phyloP scores from a whole-genome alignment of 768 basidiomycete species.

The Phaffia australis region DNA sequence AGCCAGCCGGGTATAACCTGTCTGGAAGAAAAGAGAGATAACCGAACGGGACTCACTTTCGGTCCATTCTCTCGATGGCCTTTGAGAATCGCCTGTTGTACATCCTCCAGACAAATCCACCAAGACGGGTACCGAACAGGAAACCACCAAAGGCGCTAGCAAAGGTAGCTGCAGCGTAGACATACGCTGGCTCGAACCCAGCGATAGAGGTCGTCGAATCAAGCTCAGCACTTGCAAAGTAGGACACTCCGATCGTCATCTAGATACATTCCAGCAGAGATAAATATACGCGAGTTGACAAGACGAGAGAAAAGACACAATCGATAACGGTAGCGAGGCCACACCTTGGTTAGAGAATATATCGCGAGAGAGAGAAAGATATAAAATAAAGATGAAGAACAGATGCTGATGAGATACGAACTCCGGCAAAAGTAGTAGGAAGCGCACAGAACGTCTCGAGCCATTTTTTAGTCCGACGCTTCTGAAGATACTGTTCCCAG shows the following conservation, averaged over 20 bases:
- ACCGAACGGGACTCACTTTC: neutral
- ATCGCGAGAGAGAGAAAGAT: neutral
- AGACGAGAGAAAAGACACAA: no score
- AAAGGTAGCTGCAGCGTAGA: neutral
- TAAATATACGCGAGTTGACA: no score
- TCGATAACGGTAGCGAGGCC: no score
- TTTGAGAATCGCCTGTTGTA: no score
- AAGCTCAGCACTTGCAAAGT: neutral
- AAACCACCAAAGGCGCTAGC: neutral
- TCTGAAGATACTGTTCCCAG: neutral
- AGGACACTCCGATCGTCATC: conserved; percentile 2
- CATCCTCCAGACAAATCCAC: no score
- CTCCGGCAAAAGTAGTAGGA: conserved; percentile 1
- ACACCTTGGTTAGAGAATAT: neutral
- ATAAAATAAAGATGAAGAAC: neutral
- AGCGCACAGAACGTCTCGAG: neutral
- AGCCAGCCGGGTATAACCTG: neutral
- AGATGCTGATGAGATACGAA: neutral
- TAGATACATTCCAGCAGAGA: neutral
- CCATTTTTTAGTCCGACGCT: neutral
- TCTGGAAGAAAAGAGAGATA: neutral
- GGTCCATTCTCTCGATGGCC: neutral
- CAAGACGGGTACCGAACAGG: neutral
- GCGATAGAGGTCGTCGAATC: neutral
- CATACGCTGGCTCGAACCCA: neutral